phyloP scores from a whole-genome alignment of 1,284 basidiomycete species.

The Fomitiporia mediterranea region DNA sequence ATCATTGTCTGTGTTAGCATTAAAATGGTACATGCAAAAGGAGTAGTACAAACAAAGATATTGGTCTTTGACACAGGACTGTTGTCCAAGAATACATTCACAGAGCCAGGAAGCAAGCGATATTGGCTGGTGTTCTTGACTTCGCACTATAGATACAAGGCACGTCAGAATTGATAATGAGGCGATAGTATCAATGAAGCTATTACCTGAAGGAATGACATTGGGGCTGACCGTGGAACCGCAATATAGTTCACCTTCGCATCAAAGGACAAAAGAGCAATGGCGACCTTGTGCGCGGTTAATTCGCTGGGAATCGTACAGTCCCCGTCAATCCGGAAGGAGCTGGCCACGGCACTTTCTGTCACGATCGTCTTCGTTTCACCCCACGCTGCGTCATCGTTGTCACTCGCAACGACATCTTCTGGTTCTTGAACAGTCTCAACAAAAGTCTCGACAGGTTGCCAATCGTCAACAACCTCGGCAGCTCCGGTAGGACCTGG shows the following conservation, averaged over 20 bases:
- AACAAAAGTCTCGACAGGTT: background rate
- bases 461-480: too few species aligned
- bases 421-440: background rate
- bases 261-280: conserved; percentile 45
- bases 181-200: background rate
- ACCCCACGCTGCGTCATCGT: conserved; percentile 19
- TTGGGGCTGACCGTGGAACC: conserved; percentile 42
- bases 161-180: conserved; percentile 13
- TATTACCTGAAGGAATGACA: conserved; percentile 45
- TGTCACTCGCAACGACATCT: conserved; percentile 19
- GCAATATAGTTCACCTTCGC: conserved; percentile 43
- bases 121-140: conserved; percentile 52
- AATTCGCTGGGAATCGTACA: conserved; percentile 50
- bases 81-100: conserved; percentile 48
- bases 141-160: conserved; percentile 32
- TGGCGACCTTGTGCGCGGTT: conserved; percentile 46
- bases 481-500: too few species aligned
- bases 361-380: conserved; percentile 30
- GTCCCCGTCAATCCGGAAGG: conserved; percentile 44
- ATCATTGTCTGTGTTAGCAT: background rate
- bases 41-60: conserved; percentile 34
- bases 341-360: conserved; percentile 45
- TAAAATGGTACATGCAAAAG: background rate
- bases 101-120: conserved; percentile 44
- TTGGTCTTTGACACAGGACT: conserved; percentile 44